Evolutionary conservation across 192 early-diverging fungal species (phyloP), one percentile per base, ranked within the genome.

Genomic region (Kappamyces sp.): DNA sequence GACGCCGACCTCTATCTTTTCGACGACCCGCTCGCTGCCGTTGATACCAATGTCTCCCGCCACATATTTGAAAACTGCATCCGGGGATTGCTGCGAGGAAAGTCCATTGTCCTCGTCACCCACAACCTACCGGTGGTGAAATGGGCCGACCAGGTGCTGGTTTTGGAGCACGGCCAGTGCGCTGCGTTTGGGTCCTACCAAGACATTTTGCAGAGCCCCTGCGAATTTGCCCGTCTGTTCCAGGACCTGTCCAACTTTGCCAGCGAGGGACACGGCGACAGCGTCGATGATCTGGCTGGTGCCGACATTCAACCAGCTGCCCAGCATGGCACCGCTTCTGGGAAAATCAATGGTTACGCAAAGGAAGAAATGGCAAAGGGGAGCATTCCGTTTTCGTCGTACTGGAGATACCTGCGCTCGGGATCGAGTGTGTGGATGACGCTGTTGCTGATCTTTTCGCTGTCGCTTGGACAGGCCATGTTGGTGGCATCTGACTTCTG

Each of bases 401-500:
- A 79, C 52, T 62, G 54, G 58, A 41, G 60, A 5, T 79, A 75
- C 54, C 67, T 77, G 32, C 43, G 53, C 3, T 46, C 68, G 12
- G 77, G 77, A 5, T 62, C 72, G 8, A 42, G 59, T 8, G 12
- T 49, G 5, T 5, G 39, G 3, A 32, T 54, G 14, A 40, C 57
- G n/a, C 29, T 68, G 40, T 48, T 67, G 1, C 54, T 80, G 31
- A 11, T 55, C 36, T 36, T 70, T 14, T 45, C 62, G n/a, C 48
- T 80, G 45, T 41, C 77, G 8, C 12, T 74, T 12, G 74, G 74
- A 31, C 62, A 79, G 59, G 64, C 42, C 2, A 35, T 53, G 1
- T 8, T 54, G 34, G 50, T 76, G 31, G 58, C 45, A 1, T 69
- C 71, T 0, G 76, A 85, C 64, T 78, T 68, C 55, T 86, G 72